Evolutionary conservation across 257 asterid genomes (phyloP), one percentile per base, ranked within the genome.

Genomic region (Hygrophila difformis): DNA sequence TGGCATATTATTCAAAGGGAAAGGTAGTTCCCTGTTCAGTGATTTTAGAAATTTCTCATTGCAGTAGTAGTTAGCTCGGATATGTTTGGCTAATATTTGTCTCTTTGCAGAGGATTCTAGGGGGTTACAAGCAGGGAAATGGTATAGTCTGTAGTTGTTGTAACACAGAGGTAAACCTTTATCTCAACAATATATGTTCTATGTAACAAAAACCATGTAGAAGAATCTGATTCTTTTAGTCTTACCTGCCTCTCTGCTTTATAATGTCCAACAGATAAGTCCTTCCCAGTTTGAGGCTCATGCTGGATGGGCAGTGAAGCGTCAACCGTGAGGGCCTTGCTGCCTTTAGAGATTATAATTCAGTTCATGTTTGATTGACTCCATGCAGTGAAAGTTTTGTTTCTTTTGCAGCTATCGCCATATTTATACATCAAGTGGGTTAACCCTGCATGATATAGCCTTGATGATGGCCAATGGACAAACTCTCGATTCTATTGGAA

Each of bases 231-330:
- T 8, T 15, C 6, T n/a, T n/a, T n/a, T n/a, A n/a, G n/a, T n/a
- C n/a, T n/a, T n/a, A n/a, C 23, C 33, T 36, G 53, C 21, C 44
- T 34, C 49, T 57, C 35, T 47, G 35, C 45, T 62, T 44, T 17
- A 19, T 53, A 49, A 21, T 56, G 44, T 62, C 19, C 38, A 18
- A 57, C 89, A 91, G 99, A 76, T 91, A 33, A 91, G 98, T 75
- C 98, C 98, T n/a, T 89, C 98, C 36, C 96, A 82, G 66, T 89
- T 89, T 50, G 98, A 89, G 74, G 62, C 98, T 62, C 98, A 89
- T 60, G 94, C 98, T 69, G 98, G 98, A 43, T 77, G 92, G 89
- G 80, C 96, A 16, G 98, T 94, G 44, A 89, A 89, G 62, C 87
- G 98, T 44, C 98, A 85, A 66, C 98, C 98, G 98, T 89, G 65